A percentile compares a stretch with the other conserved stretches of the same genome.
These are phyloP conservation scores for Ascochyta fabae DNA, from an alignment of 2,329 filamentous ascomycete species.

Conservation along the genomic window DNA sequence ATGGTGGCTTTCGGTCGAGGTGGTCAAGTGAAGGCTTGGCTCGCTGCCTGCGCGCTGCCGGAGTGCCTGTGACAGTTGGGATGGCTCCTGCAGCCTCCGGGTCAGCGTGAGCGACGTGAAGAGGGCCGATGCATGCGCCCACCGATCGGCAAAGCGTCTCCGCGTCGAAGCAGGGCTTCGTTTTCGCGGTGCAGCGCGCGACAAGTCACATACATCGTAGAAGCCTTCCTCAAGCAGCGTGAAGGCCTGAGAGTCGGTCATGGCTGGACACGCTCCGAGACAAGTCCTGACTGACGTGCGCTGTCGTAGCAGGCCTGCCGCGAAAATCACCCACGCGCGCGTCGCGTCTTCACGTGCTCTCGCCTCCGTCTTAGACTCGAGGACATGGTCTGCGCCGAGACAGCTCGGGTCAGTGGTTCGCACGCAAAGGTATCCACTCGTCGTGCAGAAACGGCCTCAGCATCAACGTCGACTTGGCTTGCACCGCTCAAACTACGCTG, in stretches of 20 bases:
- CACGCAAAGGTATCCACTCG: too few relatives aligned
- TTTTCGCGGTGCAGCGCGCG: conserved; percentile 22
- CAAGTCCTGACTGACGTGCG: background rate
- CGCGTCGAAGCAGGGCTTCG: conserved; percentile 22
- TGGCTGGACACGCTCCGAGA: conserved; percentile 18
- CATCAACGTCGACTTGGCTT: background rate
- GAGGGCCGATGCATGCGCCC: conserved; percentile 24
- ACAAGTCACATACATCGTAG: conserved; percentile 43
- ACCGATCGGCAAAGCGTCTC: conserved; percentile 35
- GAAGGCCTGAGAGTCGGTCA: conserved; percentile 41
- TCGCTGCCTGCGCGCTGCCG: conserved; percentile 42
- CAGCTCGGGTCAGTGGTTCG: background rate
- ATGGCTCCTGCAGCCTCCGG: conserved; percentile 42
- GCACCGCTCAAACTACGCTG: background rate
- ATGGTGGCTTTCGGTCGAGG: conserved; percentile 28
- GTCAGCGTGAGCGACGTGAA: conserved; percentile 32
- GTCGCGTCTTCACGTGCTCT: conserved; percentile 10
- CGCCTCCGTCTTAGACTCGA: background rate
- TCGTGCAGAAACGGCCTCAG: too few relatives aligned
- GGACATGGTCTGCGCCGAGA: conserved; percentile 1
- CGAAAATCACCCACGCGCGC: background rate
- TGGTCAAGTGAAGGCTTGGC: conserved; percentile 31
- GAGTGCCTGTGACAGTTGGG: conserved; percentile 46
- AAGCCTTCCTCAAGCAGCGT: conserved; percentile 37
- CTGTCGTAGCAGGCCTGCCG: background rate